Evolutionary conservation across 2,329 filamentous ascomycete species (phyloP).

Genomic region (Stemphylium beticola): DNA sequence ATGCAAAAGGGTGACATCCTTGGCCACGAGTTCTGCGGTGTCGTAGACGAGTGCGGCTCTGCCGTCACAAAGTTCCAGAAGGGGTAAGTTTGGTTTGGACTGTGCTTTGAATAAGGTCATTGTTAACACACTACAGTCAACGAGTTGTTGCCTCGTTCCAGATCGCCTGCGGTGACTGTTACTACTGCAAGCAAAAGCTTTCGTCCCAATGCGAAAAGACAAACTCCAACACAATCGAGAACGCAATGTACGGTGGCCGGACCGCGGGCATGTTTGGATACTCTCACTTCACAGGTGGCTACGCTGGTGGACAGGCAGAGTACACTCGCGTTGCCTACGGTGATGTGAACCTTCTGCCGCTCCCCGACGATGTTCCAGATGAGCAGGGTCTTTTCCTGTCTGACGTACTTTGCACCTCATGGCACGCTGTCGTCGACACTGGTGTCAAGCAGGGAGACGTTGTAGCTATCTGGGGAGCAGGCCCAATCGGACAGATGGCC

Average conservation of each 20-base stretch:
- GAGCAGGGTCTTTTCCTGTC: conserved; percentile 83
- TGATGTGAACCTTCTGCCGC: conserved; percentile 79
- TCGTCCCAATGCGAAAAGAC: conserved; percentile 82
- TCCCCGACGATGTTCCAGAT: conserved; percentile 80
- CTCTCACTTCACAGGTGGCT: conserved; percentile 79
- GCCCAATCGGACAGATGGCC: conserved; percentile 82
- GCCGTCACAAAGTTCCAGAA: conserved; percentile 53
- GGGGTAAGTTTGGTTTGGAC: conserved; percentile 32
- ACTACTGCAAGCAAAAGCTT: conserved; percentile 78
- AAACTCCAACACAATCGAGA: conserved; percentile 72
- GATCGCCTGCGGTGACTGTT: conserved; percentile 74
- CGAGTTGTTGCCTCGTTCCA: conserved; percentile 86
- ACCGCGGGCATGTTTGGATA: conserved; percentile 71
- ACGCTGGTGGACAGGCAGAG: conserved; percentile 86
- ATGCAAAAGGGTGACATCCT: conserved; percentile 59
- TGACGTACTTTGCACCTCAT: conserved; percentile 80
- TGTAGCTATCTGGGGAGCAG: conserved; percentile 86
- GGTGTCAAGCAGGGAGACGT: conserved; percentile 77
- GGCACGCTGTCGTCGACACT: conserved; percentile 83
- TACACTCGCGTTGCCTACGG: conserved; percentile 82
- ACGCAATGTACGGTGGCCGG: conserved; percentile 78
- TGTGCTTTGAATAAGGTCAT: background rate
- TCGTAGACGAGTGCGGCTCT: conserved; percentile 55
- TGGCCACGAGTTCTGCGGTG: conserved; percentile 60
- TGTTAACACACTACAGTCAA: conserved; percentile 44